Percentiles rank a stretch among this genome's conserved stretches.
Conservation (phyloP, 106 monocot species). For the Allium cepa region DNA sequence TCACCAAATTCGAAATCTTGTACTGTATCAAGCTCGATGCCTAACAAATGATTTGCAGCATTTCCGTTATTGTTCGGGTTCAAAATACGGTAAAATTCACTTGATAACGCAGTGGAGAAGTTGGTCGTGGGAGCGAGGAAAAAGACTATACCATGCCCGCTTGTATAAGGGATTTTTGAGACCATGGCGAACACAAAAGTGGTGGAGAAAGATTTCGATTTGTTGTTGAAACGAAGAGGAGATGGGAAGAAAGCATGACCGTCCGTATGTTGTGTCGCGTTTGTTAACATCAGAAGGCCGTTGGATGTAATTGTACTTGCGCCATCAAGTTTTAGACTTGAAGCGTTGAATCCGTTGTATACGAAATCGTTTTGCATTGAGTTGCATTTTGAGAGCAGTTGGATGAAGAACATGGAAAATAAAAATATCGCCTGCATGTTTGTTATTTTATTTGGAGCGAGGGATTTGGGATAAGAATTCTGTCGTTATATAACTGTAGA, state of each 20-base stretch:
- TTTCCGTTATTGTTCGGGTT: conserved; percentile 6
- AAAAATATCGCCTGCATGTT: not conserved
- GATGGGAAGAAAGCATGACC: conserved; percentile 24
- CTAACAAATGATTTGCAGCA: conserved; percentile 9
- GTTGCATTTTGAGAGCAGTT: not conserved
- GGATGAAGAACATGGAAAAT: not conserved
- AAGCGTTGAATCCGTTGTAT: conserved; percentile 18
- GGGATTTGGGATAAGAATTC: too few relatives aligned
- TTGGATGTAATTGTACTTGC: not conserved
- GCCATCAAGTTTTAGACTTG: conserved; percentile 11
- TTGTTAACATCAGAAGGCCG: conserved; percentile 22
- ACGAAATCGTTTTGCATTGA: conserved; percentile 7
- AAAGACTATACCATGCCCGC: conserved; percentile 21
- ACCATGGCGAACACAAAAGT: conserved; percentile 13
- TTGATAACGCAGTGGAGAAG: not conserved
- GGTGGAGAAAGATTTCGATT: conserved; percentile 9
- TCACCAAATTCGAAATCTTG: not conserved
- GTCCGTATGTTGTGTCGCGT: conserved; percentile 6
- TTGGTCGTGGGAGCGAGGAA: conserved; percentile 3
- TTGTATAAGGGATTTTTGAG: not conserved
- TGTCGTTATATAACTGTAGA: too few relatives aligned
- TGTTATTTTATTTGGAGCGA: too few relatives aligned
- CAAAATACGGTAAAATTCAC: conserved; percentile 18
- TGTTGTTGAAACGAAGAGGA: conserved; percentile 4
- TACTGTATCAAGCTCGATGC: conserved; percentile 13